Evolutionary conservation across 1,139 yeast species (phyloP), one percentile per base, ranked within the genome.

Genomic region (Debaryomyces udenii): DNA sequence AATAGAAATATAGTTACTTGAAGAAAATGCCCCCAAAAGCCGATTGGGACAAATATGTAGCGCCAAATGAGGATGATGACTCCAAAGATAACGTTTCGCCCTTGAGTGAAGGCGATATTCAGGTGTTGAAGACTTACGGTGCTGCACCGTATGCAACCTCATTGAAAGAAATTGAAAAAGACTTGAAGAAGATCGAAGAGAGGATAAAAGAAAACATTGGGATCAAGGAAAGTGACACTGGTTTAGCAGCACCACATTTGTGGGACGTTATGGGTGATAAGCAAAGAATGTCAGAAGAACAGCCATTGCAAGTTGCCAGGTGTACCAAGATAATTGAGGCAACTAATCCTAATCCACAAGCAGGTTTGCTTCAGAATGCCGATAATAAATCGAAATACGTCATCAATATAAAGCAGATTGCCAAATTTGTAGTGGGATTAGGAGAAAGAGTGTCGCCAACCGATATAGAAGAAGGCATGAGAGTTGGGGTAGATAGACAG

Each of bases 241-340:
- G 99, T 13, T 75, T 93, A 48, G 90, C 97, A 16, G 91, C 96
- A 37, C 96, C 97, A 4, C 96, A 89, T 59, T 70, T 91, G 52
- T 93, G 99, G 99, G 99, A 93, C 70, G 88, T 93, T 37, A 82
- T 84, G 76, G 98, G 98, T 16, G 99, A 93, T 66, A 87, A 88
- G 63, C 96, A 89, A 64, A 76, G 96, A 58, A 83, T 91, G 83
- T 78, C 84, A 45, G 93, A 86, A 62, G 98, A 93, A 62, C 97
- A 89, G 59, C 96, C 99, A 29, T 73, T 93, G 50, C 99, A 93
- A 65, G 99, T 94, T 40, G 99, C 99, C 14, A 79, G 99, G 62
- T 93, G 99, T 70, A 94, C 99, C 29, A 93, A 94, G 71, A 93
- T 94, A 63, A 93, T 93, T 54, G 93, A 88, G 61, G 76, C 78